Base-by-base conservation (phyloP, 2,329 filamentous ascomycete genomes). In the Xylaria sp. region DNA sequence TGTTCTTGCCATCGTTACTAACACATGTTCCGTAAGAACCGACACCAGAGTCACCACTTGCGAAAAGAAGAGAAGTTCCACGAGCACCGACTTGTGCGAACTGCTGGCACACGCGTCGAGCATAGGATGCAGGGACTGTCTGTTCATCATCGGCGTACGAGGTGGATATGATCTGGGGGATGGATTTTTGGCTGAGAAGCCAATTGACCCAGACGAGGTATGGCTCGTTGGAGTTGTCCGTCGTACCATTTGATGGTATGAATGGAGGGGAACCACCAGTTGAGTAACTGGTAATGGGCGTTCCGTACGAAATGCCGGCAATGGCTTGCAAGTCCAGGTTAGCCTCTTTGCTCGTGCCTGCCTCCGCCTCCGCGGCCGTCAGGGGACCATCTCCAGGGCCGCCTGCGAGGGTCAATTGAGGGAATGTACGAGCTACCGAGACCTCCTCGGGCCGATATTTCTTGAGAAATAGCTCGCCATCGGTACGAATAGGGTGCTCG, bases 141-240 rank as follows among this genome's bases (percentile, higher is more conserved):
- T 86, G 81, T 78, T 89, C 87, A 70, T 88, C 84, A 71, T 89
- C 87, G 15, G 83, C 85, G 74, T 89, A 90, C 15, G 86, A 88
- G 23, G 88, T 83, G 56, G 85, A 85, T 13, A 90, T 81, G 2
- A 89, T 84, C 60, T 87, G 86, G 0, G 88, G 88, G 13, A 88
- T 74, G 23, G 82, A 76, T 15, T 79, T 75, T 67, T 82, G 80
- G 26, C 72, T 76, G 1, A 89, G 79, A 7, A 89, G 77, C 67
- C 84, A 82, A 63, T 86, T 79, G 15, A 89, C 78, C 71, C 87
- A 85, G 44, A 85, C 83, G 4, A 89, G 77, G 70, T 87, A 89
- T 0, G 88, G 88, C 76, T 89, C 87, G 74, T 89, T 89, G 10
- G 71, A 72, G 65, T 78, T 77, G 26, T 69, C 67, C 6, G 71